Base-by-base conservation (phyloP, 139 green algal species). In the Coelastrella sp. region DNA sequence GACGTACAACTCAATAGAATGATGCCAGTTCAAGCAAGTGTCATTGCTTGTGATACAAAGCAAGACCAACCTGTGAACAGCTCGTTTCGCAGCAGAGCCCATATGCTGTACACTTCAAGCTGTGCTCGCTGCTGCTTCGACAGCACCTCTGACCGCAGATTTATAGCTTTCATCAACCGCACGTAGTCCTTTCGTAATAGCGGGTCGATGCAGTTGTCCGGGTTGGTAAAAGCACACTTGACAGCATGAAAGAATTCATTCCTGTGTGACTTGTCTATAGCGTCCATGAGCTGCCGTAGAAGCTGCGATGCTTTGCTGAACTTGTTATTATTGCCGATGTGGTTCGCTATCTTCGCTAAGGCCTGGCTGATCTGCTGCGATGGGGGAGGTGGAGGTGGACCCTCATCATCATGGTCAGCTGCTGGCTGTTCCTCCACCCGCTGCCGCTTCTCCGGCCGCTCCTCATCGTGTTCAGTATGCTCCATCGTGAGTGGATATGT, bases 271-370 rank as follows among this genome's bases (percentile, higher is more conserved):
- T 76, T 59, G 3, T 54, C 58, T 20, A 95, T 58, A 3, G 90
- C 82, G 7, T 92, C 81, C 11, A 98, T 78, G 60, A 98, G 92
- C 93, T 98, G 94, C 23, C 95, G 92, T 89, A 98, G 90, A 86
- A 98, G 92, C 10, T 89, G 80, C 5, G 93, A 91, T 0, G 96
- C 96, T 73, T 98, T 98, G 20, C 22, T 19, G 78, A 98, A 98
- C 92, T 98, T 98, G 80, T 14, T 84, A 16, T 32, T 79, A 65
- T 93, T 95, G 78, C 88, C 78, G 7, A 98, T 96, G 90, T 97
- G 95, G 7, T 79, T 60, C 0, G 76, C 73, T 20, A 98, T 94
- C 73, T 94, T 95, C 3, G 68, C 11, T 19, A 98, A 90, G 3
- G 96, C 96, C 4, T 86, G 87, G 7, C 86, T 75, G 0, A 97